phyloP scores from a whole-genome alignment of 2,329 filamentous ascomycete genomes.

The Xylaria sp. region DNA sequence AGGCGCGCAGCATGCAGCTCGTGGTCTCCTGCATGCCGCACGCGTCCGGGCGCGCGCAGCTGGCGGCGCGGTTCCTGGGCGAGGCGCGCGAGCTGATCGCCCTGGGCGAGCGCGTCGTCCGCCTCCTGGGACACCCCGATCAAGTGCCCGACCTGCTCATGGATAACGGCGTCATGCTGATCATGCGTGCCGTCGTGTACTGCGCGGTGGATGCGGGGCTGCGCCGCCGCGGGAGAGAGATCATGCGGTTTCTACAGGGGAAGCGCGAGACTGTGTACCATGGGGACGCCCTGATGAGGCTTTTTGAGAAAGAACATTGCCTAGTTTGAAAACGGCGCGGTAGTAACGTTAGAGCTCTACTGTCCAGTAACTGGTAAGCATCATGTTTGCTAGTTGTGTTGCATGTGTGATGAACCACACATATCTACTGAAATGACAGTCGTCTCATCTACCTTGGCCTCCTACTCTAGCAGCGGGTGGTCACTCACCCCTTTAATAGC shows the following conservation, averaged over 20 bases:
- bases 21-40: constrained; percentile 6
- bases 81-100: background rate
- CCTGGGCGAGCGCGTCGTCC: background rate
- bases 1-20: background rate
- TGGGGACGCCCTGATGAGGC: background rate
- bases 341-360: too few species aligned
- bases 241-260: constrained; percentile 1
- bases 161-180: constrained; percentile 6
- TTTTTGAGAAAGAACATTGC: constrained; percentile 7
- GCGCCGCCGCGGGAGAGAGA: constrained; percentile 1
- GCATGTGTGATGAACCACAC: too few species aligned
- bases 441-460: too few species aligned
- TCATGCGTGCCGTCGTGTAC: background rate
- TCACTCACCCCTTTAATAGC: too few species aligned
- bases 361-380: too few species aligned
- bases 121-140: background rate
- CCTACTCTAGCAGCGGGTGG: too few species aligned
- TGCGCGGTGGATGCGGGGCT: background rate
- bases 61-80: background rate
- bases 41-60: background rate
- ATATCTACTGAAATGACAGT: too few species aligned
- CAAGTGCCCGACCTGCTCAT: constrained; percentile 1
- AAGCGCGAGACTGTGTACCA: constrained; percentile 8
- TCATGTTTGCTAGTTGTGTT: too few species aligned
- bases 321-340: too few species aligned